A percentile compares a stretch with the other conserved stretches of the same genome.
phyloP scores from a whole-genome alignment of 2,329 filamentous ascomycete genomes.

The Huntiella decipiens region DNA sequence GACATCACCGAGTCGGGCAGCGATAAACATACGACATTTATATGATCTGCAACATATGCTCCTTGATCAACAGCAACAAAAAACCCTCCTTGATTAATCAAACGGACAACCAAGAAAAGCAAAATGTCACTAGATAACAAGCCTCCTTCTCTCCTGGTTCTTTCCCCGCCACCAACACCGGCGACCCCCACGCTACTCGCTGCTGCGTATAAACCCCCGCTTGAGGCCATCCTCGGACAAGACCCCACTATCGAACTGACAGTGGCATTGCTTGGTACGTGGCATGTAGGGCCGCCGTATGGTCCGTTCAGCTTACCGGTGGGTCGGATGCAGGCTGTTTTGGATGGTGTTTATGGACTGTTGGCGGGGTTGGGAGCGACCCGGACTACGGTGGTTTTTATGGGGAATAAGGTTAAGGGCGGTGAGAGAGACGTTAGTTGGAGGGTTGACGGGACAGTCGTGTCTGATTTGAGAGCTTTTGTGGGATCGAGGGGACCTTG shows the following conservation, averaged over 20 bases:
- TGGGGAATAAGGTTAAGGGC: slow-evolving; percentile 34
- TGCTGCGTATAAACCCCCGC: slow-evolving; percentile 39
- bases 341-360: slow-evolving; percentile 63
- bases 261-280: slow-evolving; percentile 4
- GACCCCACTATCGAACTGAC: not conserved
- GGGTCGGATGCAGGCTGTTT: slow-evolving; percentile 24
- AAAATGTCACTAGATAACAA: not conserved
- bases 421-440: slow-evolving; percentile 20
- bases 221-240: slow-evolving; percentile 33
- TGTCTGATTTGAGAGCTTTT: slow-evolving; percentile 33
- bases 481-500: slow-evolving; percentile 38
- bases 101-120: not conserved
- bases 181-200: slow-evolving; percentile 31
- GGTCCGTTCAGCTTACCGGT: slow-evolving; percentile 9
- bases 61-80: not conserved
- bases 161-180: slow-evolving; percentile 43
- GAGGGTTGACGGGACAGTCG: slow-evolving; percentile 25
- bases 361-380: slow-evolving; percentile 52
- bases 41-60: not conserved
- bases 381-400: slow-evolving; percentile 42
- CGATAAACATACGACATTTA: not conserved
- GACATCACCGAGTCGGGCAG: too few species aligned
- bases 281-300: not conserved
- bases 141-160: slow-evolving; percentile 29
- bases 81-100: not conserved